Percentiles rank a stretch among this genome's conserved stretches.
Evolutionary conservation across 1,284 basidiomycete genomes (phyloP).

Genomic region (Sanghuangporus weigelae): DNA sequence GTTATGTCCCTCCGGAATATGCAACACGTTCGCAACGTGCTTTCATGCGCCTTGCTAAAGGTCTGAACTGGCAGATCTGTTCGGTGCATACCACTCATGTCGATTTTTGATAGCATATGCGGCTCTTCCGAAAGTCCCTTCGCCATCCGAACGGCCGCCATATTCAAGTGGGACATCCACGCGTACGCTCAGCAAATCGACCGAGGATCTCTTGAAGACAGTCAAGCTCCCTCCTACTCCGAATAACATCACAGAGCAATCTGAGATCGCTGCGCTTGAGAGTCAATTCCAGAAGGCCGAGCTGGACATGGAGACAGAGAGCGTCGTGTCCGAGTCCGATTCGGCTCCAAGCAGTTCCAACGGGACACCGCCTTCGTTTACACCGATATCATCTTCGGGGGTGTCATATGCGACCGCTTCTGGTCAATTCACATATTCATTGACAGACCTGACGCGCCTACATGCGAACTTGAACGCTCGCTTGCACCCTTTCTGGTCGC

Average conservation of each 20-base stretch:
- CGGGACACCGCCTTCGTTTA: constrained; percentile 21
- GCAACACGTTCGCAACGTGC: constrained; percentile 70
- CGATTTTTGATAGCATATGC: constrained; percentile 47
- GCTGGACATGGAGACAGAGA: constrained; percentile 25
- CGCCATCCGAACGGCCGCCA: constrained; percentile 16
- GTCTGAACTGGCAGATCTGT: constrained; percentile 33
- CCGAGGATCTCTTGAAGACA: constrained; percentile 41
- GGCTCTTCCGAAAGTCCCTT: constrained; percentile 49
- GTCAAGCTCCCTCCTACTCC: constrained; percentile 53
- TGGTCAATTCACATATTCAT: constrained; percentile 7
- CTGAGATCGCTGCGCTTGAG: constrained; percentile 47
- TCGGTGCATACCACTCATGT: constrained; percentile 9
- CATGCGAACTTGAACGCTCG: constrained; percentile 73
- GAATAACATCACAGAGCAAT: constrained; percentile 54
- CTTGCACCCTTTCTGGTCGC: constrained; percentile 74
- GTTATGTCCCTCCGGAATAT: constrained; percentile 52
- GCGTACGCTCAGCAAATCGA: constrained; percentile 34
- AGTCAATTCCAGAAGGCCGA: constrained; percentile 33
- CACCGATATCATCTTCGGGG: not conserved
- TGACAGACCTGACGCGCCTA: constrained; percentile 43
- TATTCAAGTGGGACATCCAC: constrained; percentile 19
- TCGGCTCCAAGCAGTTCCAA: constrained; percentile 11
- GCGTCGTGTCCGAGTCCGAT: constrained; percentile 12
- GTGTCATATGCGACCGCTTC: constrained; percentile 9
- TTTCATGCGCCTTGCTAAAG: constrained; percentile 72